Evolutionary conservation across 106 monocot species (phyloP).

Genomic region (Ottelia alismoides): DNA sequence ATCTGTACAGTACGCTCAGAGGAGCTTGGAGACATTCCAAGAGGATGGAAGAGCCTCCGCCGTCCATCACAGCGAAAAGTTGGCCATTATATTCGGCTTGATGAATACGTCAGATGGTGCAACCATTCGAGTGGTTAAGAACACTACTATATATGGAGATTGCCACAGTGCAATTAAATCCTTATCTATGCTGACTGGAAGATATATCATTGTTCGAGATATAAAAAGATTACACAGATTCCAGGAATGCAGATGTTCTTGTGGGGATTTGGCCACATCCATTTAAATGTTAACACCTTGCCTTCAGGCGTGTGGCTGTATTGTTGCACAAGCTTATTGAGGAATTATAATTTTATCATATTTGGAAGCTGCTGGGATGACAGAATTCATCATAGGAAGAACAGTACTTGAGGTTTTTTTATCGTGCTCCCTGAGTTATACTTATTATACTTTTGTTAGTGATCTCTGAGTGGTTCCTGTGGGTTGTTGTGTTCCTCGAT

Average conservation of each 20-base stretch:
- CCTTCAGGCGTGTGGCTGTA: too few species aligned
- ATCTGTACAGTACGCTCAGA: slow-evolving; percentile 18
- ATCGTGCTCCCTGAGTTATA: too few species aligned
- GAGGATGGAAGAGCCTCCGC: background rate
- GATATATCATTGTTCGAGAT: slow-evolving; percentile 21
- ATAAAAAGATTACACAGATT: slow-evolving; percentile 17
- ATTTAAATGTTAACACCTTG: too few species aligned
- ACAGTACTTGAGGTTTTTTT: too few species aligned
- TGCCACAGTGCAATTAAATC: slow-evolving; percentile 13
- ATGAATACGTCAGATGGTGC: slow-evolving; percentile 9
- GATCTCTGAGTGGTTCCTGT: too few species aligned
- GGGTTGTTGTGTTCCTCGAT: too few species aligned
- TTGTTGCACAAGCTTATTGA: too few species aligned
- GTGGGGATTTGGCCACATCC: slow-evolving; percentile 24
- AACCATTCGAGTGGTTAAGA: slow-evolving; percentile 17
- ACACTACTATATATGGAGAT: slow-evolving; percentile 14
- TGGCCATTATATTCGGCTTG: slow-evolving; percentile 20
- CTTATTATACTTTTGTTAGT: too few species aligned
- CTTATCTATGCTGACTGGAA: slow-evolving; percentile 9
- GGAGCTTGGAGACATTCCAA: background rate
- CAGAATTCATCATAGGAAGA: too few species aligned
- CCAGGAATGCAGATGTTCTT: slow-evolving; percentile 10
- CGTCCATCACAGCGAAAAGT: slow-evolving; percentile 17
- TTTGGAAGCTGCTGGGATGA: too few species aligned
- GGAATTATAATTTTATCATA: too few species aligned